Evolutionary conservation across 305 asterid genomes (phyloP).

Genomic region (Ajuga reptans): DNA sequence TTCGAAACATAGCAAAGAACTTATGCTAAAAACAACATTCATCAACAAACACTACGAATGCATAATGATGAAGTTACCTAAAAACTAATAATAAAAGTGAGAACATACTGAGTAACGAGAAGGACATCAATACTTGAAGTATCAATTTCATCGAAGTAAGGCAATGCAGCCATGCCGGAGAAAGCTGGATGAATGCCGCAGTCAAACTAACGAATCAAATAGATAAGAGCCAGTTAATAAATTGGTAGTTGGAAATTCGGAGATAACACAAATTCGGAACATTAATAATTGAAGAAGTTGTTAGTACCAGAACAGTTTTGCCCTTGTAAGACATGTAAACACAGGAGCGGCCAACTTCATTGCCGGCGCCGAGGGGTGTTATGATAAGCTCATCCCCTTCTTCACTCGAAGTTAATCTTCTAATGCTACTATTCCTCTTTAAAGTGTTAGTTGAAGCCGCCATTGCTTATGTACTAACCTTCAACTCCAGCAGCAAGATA

Average conservation of each 20-base stretch:
- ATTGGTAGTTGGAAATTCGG: background rate
- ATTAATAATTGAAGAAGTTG: too few species aligned
- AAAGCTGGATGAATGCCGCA: conserved; percentile 95
- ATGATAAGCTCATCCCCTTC: conserved; percentile 84
- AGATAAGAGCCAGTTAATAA: background rate
- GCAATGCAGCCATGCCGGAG: conserved; percentile 95
- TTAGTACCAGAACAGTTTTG: conserved; percentile 61
- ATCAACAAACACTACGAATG: background rate
- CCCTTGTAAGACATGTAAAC: conserved; percentile 89
- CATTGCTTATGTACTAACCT: background rate
- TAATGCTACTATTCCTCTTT: background rate
- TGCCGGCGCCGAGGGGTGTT: conserved; percentile 94
- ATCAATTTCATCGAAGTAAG: conserved; percentile 91
- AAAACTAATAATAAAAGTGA: background rate
- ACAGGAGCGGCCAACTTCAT: conserved; percentile 96
- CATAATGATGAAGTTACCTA: background rate
- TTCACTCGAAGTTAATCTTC: conserved; percentile 35
- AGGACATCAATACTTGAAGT: conserved; percentile 80
- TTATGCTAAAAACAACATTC: too few species aligned
- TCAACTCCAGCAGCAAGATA: background rate
- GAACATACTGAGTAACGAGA: conserved; percentile 79
- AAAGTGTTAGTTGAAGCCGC: background rate
- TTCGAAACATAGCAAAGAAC: too few species aligned
- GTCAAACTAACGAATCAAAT: conserved; percentile 50
- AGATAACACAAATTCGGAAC: background rate